Evolutionary conservation across 2,329 filamentous ascomycete species (phyloP), one percentile per base, ranked within the genome.

Genomic region (Microdochium bolleyi): DNA sequence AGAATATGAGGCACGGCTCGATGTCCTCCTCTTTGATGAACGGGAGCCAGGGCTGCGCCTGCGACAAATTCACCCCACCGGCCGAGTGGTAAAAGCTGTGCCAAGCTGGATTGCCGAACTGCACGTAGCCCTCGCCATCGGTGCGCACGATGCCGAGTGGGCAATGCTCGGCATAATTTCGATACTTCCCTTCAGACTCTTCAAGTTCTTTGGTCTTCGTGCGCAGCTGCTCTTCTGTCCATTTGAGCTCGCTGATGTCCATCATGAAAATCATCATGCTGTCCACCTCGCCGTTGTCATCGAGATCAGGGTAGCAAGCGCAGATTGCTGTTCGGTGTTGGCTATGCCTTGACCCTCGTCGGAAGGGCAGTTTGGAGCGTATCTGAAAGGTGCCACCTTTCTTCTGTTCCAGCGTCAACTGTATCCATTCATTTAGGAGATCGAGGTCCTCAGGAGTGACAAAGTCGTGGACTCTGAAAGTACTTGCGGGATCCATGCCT

Each of bases 211-310:
- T 59, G 2, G 60, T 57, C 9, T 58, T 58, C 9, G 56, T 54
- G 5, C 59, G 56, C 5, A 63, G 54, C 50, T 64, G 61, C 38
- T 62, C 56, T 27, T 64, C 62, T 4, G 56, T 58, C 60, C 61
- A 64, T 30, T 64, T 64, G 1, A 61, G 53, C 52, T 64, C 62
- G 52, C 60, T 62, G 13, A 64, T 63, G 44, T 64, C 62, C 54
- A 64, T 60, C 13, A 60, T 58, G 2, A 63, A 54, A 16, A 60
- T 56, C 61, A 64, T 62, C 14, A 64, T 53, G 22, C 56, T 61
- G 25, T 62, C 62, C 1, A 64, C 56, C 21, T 60, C 57, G 19
- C 55, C 58, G 0, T 14, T 37, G 25, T 61, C 58, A 49, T 60
- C 56, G 37, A 61, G 34, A 32, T 64, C 61, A 1, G 62, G 52